A percentile compares a stretch with the other conserved stretches of the same genome.
These are phyloP conservation scores for Fraxinus nigra DNA, from an alignment of 305 asterid species.

Conservation along the genomic window DNA sequence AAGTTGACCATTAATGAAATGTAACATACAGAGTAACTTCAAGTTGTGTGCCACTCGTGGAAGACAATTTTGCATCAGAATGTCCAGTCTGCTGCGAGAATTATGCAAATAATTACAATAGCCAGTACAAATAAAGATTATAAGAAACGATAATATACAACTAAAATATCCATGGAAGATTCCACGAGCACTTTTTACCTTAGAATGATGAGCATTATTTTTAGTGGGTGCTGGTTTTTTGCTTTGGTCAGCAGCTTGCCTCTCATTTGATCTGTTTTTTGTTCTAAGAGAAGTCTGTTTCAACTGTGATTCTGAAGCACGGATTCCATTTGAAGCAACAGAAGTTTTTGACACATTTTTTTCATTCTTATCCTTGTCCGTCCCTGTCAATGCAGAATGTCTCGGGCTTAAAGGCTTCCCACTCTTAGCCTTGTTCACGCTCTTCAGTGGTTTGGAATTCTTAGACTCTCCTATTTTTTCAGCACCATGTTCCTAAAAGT, in stretches of 20 bases:
- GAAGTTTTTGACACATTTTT: neutral
- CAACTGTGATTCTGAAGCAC: neutral
- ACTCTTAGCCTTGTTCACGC: neutral
- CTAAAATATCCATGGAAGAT: neutral
- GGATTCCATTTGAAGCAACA: neutral
- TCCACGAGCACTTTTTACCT: constrained; percentile 35
- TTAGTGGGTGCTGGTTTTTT: constrained; percentile 30
- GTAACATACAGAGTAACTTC: constrained; percentile 54
- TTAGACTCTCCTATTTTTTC: neutral
- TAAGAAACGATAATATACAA: neutral
- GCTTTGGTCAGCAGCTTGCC: constrained; percentile 33
- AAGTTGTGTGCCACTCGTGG: constrained; percentile 46
- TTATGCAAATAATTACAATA: constrained; percentile 22
- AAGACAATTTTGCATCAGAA: constrained; percentile 46
- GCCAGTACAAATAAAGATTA: constrained; percentile 2
- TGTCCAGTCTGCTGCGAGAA: constrained; percentile 44
- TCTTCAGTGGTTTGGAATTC: neutral
- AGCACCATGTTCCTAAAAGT: neutral
- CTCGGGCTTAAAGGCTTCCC: neutral
- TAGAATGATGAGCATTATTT: constrained; percentile 30
- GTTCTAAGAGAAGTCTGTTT: neutral
- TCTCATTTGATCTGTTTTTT: constrained; percentile 19
- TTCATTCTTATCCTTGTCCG: neutral
- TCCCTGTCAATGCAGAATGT: neutral
- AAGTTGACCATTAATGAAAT: constrained; percentile 10